Percentiles rank a stretch among this genome's conserved stretches.
Evolutionary conservation across 2,329 filamentous ascomycete genomes (phyloP).

Genomic region (Colletotrichum navitas): DNA sequence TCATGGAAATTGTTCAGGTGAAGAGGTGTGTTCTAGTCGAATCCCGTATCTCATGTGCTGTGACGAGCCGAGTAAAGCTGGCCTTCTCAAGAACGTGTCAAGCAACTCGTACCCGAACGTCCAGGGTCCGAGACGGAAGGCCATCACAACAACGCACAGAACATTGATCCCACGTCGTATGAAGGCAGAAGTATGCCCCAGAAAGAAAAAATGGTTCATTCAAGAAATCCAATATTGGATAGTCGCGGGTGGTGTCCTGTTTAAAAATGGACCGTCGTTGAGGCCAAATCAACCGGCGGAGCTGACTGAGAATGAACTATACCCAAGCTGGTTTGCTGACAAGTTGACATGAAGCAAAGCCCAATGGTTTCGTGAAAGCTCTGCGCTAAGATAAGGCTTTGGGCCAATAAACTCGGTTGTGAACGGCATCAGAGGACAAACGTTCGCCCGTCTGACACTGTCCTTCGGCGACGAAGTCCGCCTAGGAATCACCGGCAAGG

Average conservation of each 20-base stretch:
- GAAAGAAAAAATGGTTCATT: rapidly evolving
- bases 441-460: conserved; percentile 2
- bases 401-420: neutral
- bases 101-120: neutral
- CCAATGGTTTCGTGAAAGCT: neutral
- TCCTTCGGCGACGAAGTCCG: neutral
- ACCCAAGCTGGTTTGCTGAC: neutral
- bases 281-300: neutral
- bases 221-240: neutral
- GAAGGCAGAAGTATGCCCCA: too few species aligned
- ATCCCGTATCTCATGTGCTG: neutral
- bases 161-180: neutral
- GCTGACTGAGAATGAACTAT: neutral
- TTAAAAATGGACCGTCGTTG: neutral
- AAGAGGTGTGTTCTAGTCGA: neutral
- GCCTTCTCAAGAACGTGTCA: neutral
- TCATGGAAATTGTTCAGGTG: neutral
- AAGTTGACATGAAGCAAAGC: neutral
- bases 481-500: neutral
- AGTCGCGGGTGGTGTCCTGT: neutral
- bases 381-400: neutral
- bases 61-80: too few species aligned
- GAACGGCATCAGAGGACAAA: neutral
- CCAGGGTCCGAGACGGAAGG: neutral
- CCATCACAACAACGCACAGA: neutral